Conservation (phyloP, 768 basidiomycete species). For the Rhodosporidiobolus odoratus region DNA sequence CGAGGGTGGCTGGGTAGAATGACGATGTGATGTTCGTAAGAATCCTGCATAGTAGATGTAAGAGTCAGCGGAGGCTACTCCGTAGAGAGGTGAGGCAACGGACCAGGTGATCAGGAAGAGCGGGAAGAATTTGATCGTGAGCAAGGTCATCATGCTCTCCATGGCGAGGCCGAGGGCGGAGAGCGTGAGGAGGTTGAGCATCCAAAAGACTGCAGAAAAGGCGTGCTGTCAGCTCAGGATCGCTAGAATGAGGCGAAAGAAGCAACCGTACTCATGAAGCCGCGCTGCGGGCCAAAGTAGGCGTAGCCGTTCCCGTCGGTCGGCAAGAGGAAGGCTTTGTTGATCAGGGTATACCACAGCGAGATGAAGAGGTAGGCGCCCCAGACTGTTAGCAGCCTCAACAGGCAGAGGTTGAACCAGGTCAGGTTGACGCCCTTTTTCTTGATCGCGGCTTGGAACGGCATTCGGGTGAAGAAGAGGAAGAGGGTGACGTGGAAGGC, state of each 20-base stretch:
- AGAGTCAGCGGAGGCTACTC: neutral
- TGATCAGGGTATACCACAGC: constrained; percentile 44
- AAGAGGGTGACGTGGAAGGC: constrained; percentile 43
- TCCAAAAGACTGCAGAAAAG: constrained; percentile 47
- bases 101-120: constrained; percentile 45
- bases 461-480: constrained; percentile 23
- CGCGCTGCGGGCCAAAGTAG: constrained; percentile 36
- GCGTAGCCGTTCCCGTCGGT: constrained; percentile 37
- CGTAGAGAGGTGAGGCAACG: neutral
- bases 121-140: constrained; percentile 35
- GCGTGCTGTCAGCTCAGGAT: constrained; percentile 28
- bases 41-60: constrained; percentile 33
- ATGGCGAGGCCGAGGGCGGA: constrained; percentile 43
- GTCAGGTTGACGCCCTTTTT: constrained; percentile 6
- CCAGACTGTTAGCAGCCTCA: constrained; percentile 36
- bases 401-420: neutral
- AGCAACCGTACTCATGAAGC: constrained; percentile 9
- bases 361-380: constrained; percentile 39
- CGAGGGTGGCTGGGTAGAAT: constrained; percentile 45
- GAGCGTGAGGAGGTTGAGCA: constrained; percentile 44
- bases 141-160: constrained; percentile 42
- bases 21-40: constrained; percentile 45
- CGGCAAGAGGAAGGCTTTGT: constrained; percentile 44
- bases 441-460: constrained; percentile 3
- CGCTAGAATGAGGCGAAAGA: neutral